phyloP scores from a whole-genome alignment of 805 yeast species.

The Starmerella bombicola region DNA sequence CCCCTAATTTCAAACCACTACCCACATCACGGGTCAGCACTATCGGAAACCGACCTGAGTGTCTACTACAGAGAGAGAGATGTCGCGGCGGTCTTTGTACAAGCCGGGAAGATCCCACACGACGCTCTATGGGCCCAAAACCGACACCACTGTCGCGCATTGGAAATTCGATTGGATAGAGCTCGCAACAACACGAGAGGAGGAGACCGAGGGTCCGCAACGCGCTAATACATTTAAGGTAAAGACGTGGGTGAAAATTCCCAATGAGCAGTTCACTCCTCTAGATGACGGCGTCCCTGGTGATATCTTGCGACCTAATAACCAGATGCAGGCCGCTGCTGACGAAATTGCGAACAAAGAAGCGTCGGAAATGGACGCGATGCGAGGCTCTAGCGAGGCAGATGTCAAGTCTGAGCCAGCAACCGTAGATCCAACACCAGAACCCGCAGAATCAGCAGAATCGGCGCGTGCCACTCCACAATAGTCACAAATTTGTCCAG shows the following conservation, averaged over 20 bases:
- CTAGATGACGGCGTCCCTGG: constrained; percentile 31
- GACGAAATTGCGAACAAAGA: constrained; percentile 11
- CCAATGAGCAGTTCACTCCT: constrained; percentile 19
- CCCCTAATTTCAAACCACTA: no score
- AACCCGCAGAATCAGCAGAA: not conserved
- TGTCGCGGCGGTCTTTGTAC: constrained; percentile 22
- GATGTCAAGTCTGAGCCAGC: constrained; percentile 3
- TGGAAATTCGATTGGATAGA: constrained; percentile 18
- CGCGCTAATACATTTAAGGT: constrained; percentile 23
- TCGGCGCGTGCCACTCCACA: no score
- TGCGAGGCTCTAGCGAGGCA: constrained; percentile 7
- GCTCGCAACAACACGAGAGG: constrained; percentile 18
- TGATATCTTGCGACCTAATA: constrained; percentile 36
- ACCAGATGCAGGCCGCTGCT: constrained; percentile 13
- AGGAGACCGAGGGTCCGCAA: constrained; percentile 27
- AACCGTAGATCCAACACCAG: constrained; percentile 3
- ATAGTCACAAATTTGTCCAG: no score
- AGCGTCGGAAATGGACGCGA: constrained; percentile 4
- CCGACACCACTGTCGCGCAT: constrained; percentile 18
- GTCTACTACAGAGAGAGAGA: no score
- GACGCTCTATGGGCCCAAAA: constrained; percentile 22
- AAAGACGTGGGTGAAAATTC: constrained; percentile 20
- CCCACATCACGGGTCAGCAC: not conserved
- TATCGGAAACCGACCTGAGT: no score
- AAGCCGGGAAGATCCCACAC: constrained; percentile 19